A percentile compares a stretch with the other conserved stretches of the same genome.
phyloP scores from a whole-genome alignment of 352 stramenopile genomes.

The Globisporangium nagaii region DNA sequence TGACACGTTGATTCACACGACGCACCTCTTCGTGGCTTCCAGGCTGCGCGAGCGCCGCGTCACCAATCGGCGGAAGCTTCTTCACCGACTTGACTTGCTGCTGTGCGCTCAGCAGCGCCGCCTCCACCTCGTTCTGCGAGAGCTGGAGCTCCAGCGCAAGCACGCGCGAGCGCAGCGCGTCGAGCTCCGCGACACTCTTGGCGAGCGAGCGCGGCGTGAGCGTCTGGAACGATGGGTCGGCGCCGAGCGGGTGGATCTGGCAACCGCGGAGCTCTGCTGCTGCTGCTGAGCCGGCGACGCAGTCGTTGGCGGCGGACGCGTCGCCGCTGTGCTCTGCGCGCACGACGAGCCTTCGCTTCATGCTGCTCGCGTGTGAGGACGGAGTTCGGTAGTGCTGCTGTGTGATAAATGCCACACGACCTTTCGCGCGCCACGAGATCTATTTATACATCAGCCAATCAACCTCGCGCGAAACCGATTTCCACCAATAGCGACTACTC shows the following conservation, averaged over 20 bases:
- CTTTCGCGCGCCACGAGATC: too few species aligned
- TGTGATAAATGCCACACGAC: too few species aligned
- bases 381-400: too few species aligned
- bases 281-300: neutral
- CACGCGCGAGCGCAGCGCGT: conserved; percentile 39
- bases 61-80: conserved; percentile 40
- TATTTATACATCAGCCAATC: conserved; percentile 10
- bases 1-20: neutral
- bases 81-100: conserved; percentile 23
- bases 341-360: conserved; percentile 5
- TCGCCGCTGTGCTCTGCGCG: conserved; percentile 15
- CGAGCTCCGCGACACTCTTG: conserved; percentile 47
- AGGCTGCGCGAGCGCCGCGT: neutral
- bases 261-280: conserved; percentile 5
- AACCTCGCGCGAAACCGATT: neutral
- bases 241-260: conserved; percentile 48
- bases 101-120: conserved; percentile 15
- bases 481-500: neutral
- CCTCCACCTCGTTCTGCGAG: conserved; percentile 41
- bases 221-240: conserved; percentile 32
- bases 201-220: conserved; percentile 55
- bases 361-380: too few species aligned
- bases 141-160: conserved; percentile 50
- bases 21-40: neutral
- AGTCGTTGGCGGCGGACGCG: conserved; percentile 1